Base-by-base conservation (phyloP, 371 early-diverging fungal genomes). In the Choanephora cucurbitarum region DNA sequence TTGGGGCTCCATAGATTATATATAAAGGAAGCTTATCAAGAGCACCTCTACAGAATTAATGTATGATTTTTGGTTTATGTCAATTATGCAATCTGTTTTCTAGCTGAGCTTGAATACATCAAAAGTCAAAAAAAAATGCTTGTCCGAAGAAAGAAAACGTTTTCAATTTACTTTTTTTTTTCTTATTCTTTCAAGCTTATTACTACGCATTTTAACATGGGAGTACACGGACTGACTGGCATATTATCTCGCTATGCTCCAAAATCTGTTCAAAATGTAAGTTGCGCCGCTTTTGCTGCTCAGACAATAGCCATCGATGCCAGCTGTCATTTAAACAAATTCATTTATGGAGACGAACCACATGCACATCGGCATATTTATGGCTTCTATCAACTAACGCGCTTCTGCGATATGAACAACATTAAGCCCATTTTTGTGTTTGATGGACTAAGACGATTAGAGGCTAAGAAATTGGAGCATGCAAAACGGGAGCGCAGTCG, bases 381-480 rank as follows among this genome's bases (percentile, higher is more conserved):
- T 19, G 83, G 84, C 0, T 78, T 86, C 39, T 83, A 82, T 55
- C 51, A 66, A 15, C 57, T 86, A 24, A 67, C 79, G 8, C 51
- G 61, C 6, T 81, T 72, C 46, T 75, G 81, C 28, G 67, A 74
- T 15, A 40, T 72, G 7, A 55, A 79, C 50, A 59, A 64, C 3
- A 84, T 86, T 57, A 74, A 50, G 1, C 84, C 86, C 0, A 70
- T 86, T n/a, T 80, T 84, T 66, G 79, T 86, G 0, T 86, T 86
- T 77, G 86, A 86, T 43, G 84, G 82, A 0, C 49, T 65, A 1
- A 34, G 43, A 0, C 70, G 84, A 0, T 53, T 84, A 14, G 55
- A 63, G n/a, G 80, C 82, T 42, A 86, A 86, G 49, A 47, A 64
- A 18, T 49, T 68, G 8, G 85, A 86, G 46, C 55, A 63, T 10